Evolutionary conservation across 805 yeast genomes (phyloP).

Genomic region (Candida anglica): DNA sequence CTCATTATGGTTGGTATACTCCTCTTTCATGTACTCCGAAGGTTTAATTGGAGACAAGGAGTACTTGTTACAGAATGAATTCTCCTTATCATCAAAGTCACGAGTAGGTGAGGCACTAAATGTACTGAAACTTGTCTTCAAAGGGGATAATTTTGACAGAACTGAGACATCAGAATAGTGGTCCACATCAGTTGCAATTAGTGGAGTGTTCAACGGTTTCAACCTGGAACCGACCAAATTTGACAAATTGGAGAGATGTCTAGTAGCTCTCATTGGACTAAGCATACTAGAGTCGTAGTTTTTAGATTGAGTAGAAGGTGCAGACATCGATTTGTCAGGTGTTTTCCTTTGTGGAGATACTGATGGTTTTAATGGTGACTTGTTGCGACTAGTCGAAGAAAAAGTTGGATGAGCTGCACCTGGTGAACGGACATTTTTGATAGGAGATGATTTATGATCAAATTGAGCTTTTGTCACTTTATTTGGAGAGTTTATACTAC

Average conservation of each 20-base stretch:
- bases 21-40: slow-evolving; percentile 2
- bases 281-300: no score
- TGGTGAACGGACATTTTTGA: no score
- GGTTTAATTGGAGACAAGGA: slow-evolving; percentile 8
- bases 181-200: slow-evolving; percentile 5
- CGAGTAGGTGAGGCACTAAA: slow-evolving; percentile 1
- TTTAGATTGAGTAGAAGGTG: no score
- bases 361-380: no score
- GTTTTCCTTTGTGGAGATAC: not conserved
- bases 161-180: slow-evolving; percentile 2
- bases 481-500: not conserved
- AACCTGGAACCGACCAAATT: no score
- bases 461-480: not conserved
- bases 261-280: no score
- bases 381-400: no score
- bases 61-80: slow-evolving; percentile 5
- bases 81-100: slow-evolving; percentile 12
- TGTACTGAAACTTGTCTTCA: slow-evolving; percentile 4
- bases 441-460: no score
- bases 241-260: no score
- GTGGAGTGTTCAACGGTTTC: slow-evolving; percentile 15
- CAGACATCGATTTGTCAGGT: not conserved
- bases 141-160: slow-evolving; percentile 10
- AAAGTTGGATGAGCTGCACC: not conserved
- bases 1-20: no score